Evolutionary conservation across 1,139 yeast species (phyloP), one percentile per base, ranked within the genome.

Genomic region (Lodderomyces elongisporus): DNA sequence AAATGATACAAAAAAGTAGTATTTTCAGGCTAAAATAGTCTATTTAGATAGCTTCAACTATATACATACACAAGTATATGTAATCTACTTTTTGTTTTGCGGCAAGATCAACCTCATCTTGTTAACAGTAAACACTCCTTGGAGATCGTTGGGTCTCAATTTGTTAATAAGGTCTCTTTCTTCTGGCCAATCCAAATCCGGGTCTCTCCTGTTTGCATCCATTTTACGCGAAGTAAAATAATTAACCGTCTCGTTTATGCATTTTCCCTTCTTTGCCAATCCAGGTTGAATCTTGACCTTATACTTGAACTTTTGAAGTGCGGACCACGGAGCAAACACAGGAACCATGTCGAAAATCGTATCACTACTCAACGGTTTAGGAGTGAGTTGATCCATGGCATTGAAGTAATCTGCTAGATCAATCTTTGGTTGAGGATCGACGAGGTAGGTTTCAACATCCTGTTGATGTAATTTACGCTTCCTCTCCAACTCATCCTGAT

Each of bases 241-340:
- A 41, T 75, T 70, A 34, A 88, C 47, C 2, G 77, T 67, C 40
- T 88, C 96, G 38, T 71, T 71, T 25, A 87, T 66, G 0, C 93
- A 80, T 51, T 91, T 91, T 2, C 96, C 95, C 56, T 89, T 91
- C 56, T 93, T 91, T 17, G 81, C 79, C 28, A 73, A 67, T 0
- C 99, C 99, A 0, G 95, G 93, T 45, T 79, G 87, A 27, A 91
- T 60, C 56, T 91, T 89, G 25, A 85, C 81, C 53, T 87, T 88
- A 60, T 84, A 88, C 53, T 85, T 82, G 58, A 72, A 75, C 53
- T 82, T 82, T 41, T 66, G 72, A 46, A 91, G 58, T 0, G 96
- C 72, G 9, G 74, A 60, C 95, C 96, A 93, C 1, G 98, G 98
- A 0, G 91, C 97, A 67, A 88, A 89, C 7, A 85, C 79, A 0